Conservation (phyloP, 2,329 filamentous ascomycete genomes). For the Ophiostoma fasciatum region DNA sequence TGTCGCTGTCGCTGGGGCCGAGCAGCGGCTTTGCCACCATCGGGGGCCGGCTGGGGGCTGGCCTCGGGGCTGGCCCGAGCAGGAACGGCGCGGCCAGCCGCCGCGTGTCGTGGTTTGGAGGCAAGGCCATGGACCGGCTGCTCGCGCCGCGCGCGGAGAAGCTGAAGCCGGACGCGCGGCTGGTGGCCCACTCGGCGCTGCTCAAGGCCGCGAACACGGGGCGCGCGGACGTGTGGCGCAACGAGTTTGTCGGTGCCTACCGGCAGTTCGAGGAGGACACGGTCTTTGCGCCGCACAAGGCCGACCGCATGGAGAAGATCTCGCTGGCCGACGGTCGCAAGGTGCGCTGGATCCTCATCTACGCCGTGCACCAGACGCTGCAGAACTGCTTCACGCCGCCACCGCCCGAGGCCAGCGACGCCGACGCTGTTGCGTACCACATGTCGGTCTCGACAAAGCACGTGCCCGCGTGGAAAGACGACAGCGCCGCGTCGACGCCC, state of each 20-base stretch:
- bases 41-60: too few species aligned
- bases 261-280: constrained; percentile 52
- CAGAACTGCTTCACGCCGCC: constrained; percentile 41
- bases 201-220: constrained; percentile 34
- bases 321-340: constrained; percentile 55
- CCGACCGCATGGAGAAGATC: constrained; percentile 41
- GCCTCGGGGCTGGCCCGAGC: too few species aligned
- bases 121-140: constrained; percentile 11
- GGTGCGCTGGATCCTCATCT: constrained; percentile 64
- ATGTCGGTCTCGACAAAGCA: constrained; percentile 27
- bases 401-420: constrained; percentile 46
- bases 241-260: constrained; percentile 52
- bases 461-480: constrained; percentile 33
- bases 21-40: too few species aligned
- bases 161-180: constrained; percentile 30
- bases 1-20: too few species aligned
- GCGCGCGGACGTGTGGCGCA: constrained; percentile 23
- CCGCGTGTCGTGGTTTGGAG: constrained; percentile 27
- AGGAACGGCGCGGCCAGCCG: constrained; percentile 15
- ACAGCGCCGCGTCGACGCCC: constrained; percentile 1
- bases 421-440: constrained; percentile 41
- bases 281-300: constrained; percentile 31
- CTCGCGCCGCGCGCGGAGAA: constrained; percentile 18
- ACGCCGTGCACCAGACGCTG: constrained; percentile 59
- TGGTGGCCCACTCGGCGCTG: constrained; percentile 37